These are phyloP conservation scores for Mucor plumbeus DNA, from an alignment of 371 early-diverging fungal species.

Conservation along the genomic window DNA sequence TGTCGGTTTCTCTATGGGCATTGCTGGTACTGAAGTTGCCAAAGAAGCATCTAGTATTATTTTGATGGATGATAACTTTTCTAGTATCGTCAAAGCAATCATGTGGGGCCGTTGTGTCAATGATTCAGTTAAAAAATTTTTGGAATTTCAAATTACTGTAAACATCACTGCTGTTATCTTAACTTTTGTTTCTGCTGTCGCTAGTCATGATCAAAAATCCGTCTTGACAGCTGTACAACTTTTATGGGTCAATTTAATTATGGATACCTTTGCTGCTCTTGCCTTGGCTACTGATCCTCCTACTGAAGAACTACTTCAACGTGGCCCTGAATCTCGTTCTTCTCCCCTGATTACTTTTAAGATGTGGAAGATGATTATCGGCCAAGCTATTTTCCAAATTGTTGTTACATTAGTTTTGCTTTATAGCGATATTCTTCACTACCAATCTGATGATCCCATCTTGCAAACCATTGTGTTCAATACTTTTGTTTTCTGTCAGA, in stretches of 20 bases:
- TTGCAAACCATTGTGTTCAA: conserved; percentile 76
- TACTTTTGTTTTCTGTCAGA: conserved; percentile 81
- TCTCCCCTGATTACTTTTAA: conserved; percentile 64
- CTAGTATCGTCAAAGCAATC: conserved; percentile 73
- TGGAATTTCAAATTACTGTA: conserved; percentile 79
- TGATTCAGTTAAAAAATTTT: conserved; percentile 75
- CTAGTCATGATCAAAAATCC: conserved; percentile 38
- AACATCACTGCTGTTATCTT: conserved; percentile 71
- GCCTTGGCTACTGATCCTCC: conserved; percentile 77
- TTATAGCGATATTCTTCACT: conserved; percentile 47
- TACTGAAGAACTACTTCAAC: conserved; percentile 60
- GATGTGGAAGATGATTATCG: conserved; percentile 77
- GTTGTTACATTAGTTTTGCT: conserved; percentile 55
- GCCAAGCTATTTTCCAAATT: conserved; percentile 64
- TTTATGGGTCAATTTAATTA: conserved; percentile 78
- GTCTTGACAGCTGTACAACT: conserved; percentile 72
- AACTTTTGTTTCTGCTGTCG: conserved; percentile 65
- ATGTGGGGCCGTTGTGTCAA: conserved; percentile 80
- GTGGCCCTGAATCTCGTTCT: conserved; percentile 62
- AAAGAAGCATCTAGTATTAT: conserved; percentile 79
- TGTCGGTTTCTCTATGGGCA: conserved; percentile 82
- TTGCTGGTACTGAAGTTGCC: conserved; percentile 78
- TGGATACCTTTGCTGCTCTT: conserved; percentile 77
- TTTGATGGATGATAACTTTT: conserved; percentile 78
- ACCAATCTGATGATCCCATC: conserved; percentile 33